A percentile compares a stretch with the other conserved stretches of the same genome.
These are phyloP conservation scores for Lipomyces yamanashiensis DNA, from an alignment of 805 yeast species.

Conservation along the genomic window DNA sequence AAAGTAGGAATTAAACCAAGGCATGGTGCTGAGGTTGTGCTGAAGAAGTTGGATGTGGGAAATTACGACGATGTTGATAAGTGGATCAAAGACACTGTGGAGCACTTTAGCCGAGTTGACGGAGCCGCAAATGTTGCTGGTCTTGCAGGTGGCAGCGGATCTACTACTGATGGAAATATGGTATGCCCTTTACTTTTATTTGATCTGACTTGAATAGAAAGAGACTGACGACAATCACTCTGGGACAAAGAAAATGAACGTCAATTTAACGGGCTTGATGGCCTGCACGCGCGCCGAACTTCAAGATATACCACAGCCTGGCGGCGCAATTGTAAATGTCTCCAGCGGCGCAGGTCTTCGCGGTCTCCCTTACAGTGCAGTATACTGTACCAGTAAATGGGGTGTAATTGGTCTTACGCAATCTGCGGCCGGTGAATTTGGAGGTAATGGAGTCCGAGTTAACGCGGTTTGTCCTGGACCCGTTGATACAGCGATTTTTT, in stretches of 20 bases:
- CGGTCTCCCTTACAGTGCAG: constrained; percentile 2
- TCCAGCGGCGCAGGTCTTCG: neutral
- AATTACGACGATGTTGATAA: neutral
- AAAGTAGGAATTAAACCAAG: no score
- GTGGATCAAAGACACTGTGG: neutral
- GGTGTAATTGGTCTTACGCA: constrained; percentile 19
- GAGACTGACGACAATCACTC: no score
- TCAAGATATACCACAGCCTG: neutral
- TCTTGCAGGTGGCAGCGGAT: neutral
- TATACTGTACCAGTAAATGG: constrained; percentile 13
- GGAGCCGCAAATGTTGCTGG: neutral
- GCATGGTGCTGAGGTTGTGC: no score
- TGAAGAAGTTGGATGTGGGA: no score
- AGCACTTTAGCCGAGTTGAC: neutral
- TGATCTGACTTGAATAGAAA: neutral
- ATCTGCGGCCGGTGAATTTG: constrained; percentile 14
- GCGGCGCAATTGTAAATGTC: constrained; percentile 6
- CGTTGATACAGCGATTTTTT: constrained; percentile 10
- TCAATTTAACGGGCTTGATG: neutral
- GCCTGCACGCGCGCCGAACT: neutral
- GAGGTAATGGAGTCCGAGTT: constrained; percentile 15
- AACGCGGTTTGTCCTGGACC: constrained; percentile 23
- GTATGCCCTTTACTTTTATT: neutral
- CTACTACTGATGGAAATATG: neutral
- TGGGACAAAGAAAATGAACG: neutral